A percentile compares a stretch with the other conserved stretches of the same genome.
phyloP scores from a whole-genome alignment of 192 early-diverging fungal genomes.

The Lobosporangium transversale region DNA sequence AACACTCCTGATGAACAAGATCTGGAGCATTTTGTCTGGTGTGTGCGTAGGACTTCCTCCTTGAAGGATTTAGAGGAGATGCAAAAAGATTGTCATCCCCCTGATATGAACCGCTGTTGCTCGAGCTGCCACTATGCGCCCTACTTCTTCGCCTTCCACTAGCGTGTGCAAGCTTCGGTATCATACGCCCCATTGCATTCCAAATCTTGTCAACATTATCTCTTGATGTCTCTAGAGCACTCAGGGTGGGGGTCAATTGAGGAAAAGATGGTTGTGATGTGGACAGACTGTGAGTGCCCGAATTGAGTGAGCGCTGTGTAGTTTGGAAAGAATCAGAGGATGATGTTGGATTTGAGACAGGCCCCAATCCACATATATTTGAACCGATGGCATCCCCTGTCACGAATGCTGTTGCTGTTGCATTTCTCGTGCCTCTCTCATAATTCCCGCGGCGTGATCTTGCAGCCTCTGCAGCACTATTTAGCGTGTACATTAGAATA shows the following conservation, averaged over 20 bases:
- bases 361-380: neutral
- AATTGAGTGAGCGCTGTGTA: conserved; percentile 7
- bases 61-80: neutral
- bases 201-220: conserved; percentile 11
- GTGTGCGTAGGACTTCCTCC: too few species aligned
- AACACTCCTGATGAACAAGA: too few species aligned
- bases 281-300: neutral
- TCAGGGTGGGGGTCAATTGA: neutral
- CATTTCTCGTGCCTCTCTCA: neutral
- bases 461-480: conserved; percentile 30
- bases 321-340: conserved; percentile 17
- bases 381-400: too few species aligned
- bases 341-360: neutral
- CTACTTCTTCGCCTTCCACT: neutral
- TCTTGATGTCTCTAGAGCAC: neutral
- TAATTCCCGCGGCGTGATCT: conserved; percentile 19
- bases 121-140: neutral
- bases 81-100: neutral
- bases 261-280: neutral
- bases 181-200: conserved; percentile 19
- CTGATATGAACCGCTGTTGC: too few species aligned
- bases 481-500: conserved; percentile 13
- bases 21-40: too few species aligned
- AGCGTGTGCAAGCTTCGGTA: neutral
- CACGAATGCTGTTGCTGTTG: neutral